Evolutionary conservation across 331 rosid species (phyloP).

Genomic region (Quercus lobata): DNA sequence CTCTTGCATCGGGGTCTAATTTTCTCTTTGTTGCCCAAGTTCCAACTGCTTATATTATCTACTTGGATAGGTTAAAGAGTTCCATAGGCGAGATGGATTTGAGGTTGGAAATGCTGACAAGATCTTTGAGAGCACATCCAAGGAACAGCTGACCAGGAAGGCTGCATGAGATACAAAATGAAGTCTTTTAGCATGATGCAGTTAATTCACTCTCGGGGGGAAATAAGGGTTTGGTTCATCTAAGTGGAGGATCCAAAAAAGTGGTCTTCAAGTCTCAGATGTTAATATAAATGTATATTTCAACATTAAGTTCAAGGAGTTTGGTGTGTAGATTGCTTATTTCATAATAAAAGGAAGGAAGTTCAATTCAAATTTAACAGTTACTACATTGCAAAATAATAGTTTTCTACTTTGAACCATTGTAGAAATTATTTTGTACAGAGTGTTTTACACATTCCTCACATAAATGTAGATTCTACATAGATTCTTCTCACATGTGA

Average conservation of each 20-base stretch:
- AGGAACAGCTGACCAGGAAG: slow-evolving; percentile 62
- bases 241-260: neutral
- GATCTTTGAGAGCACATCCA: slow-evolving; percentile 94
- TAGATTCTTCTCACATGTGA: too few relatives aligned
- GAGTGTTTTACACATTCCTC: too few relatives aligned
- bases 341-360: neutral
- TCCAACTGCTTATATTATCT: neutral
- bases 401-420: too few relatives aligned
- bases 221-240: neutral
- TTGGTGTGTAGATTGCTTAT: neutral
- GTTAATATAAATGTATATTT: neutral
- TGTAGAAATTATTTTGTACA: too few relatives aligned
- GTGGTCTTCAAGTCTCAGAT: neutral
- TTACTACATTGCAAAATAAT: too few relatives aligned
- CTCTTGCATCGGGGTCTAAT: neutral
- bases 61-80: slow-evolving; percentile 61
- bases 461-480: too few relatives aligned
- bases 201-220: slow-evolving; percentile 14
- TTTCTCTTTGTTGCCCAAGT: neutral
- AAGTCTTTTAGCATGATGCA: neutral
- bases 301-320: neutral
- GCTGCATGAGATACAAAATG: slow-evolving; percentile 28
- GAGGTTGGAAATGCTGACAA: slow-evolving; percentile 98
- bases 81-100: slow-evolving; percentile 91
- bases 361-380: neutral